Conservation (phyloP, 164 flowering plant species). For the Tetrastigma voinierianum region DNA sequence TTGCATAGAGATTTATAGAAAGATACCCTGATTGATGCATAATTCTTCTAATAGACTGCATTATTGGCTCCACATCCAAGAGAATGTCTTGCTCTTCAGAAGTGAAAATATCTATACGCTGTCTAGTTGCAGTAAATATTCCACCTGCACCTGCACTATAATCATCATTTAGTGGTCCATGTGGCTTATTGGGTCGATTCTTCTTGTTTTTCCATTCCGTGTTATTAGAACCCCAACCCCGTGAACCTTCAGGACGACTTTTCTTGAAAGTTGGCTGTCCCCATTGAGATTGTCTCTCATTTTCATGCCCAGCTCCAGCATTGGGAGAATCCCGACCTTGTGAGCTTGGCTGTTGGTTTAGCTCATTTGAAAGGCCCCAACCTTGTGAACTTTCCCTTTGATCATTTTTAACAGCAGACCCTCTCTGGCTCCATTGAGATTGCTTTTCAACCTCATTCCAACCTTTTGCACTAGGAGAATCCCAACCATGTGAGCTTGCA, state of each 20-base stretch:
- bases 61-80: slow-evolving; percentile 57
- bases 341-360: slow-evolving; percentile 2
- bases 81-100: slow-evolving; percentile 75
- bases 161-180: slow-evolving; percentile 29
- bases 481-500: slow-evolving; percentile 5
- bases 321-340: slow-evolving; percentile 17
- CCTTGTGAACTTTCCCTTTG: slow-evolving; percentile 8
- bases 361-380: slow-evolving; percentile 18
- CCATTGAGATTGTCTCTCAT: slow-evolving; percentile 21
- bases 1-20: slow-evolving; percentile 6
- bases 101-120: slow-evolving; percentile 63
- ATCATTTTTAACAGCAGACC: not conserved
- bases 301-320: slow-evolving; percentile 14
- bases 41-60: slow-evolving; percentile 60
- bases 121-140: slow-evolving; percentile 47
- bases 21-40: slow-evolving; percentile 65
- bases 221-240: slow-evolving; percentile 33
- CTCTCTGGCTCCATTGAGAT: slow-evolving; percentile 12
- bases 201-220: slow-evolving; percentile 47
- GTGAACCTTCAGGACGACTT: slow-evolving; percentile 17
- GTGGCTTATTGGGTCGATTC: slow-evolving; percentile 34
- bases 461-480: slow-evolving; percentile 1
- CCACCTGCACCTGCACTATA: slow-evolving; percentile 26
- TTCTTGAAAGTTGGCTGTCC: slow-evolving; percentile 22
- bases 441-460: not conserved